Base-by-base conservation (phyloP, 2,329 filamentous ascomycete genomes). In the Aureobasidium sp. region DNA sequence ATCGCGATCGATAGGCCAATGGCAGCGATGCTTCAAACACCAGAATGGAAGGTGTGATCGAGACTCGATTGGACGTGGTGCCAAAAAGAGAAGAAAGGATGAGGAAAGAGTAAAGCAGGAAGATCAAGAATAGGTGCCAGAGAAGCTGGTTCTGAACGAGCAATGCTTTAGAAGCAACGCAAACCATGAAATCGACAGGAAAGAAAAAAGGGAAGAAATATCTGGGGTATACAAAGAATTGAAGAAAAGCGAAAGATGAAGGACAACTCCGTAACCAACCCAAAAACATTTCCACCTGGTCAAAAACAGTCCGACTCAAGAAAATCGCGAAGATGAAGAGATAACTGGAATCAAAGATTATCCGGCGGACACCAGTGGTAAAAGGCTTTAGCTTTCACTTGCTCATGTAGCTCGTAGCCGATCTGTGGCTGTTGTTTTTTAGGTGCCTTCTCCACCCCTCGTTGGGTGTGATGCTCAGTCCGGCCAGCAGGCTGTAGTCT, bases 161-260 rank as follows among this genome's bases (percentile, higher is more conserved):
- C 42, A 31, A 56, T 35, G 49, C 33, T 52, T 52, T 22, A n/a
- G 22, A 52, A 52, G 49, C 39, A 24, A 37, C n/a, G 39, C 53
- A 27, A 48, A 59, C 56, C 53, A 57, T 57, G n/a, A 44, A 35
- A 35, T 57, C n/a, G 40, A 47, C 53, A 57, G 40, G 14, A 29
- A 45, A 31, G 14, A 29, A 45, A 31, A 45, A 31, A 17, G 15
- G 27, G 27, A 57, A 45, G 19, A 33, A 45, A 35, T 37, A 57
- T 57, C 53, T 53, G 53, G 53, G 53, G 53, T 57, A 57, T 57
- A 57, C 33, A 42, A 53, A 57, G 53, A 57, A 57, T 57, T 40
- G 53, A 47, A 57, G 53, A 37, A 29, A 47, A 57, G 39, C 40
- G 39, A 44, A 57, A 57, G 29, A 29, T 31, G 53, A 57, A n/a